phyloP scores from a whole-genome alignment of 1,284 basidiomycete genomes.

The Singerocomus inundabilis region DNA sequence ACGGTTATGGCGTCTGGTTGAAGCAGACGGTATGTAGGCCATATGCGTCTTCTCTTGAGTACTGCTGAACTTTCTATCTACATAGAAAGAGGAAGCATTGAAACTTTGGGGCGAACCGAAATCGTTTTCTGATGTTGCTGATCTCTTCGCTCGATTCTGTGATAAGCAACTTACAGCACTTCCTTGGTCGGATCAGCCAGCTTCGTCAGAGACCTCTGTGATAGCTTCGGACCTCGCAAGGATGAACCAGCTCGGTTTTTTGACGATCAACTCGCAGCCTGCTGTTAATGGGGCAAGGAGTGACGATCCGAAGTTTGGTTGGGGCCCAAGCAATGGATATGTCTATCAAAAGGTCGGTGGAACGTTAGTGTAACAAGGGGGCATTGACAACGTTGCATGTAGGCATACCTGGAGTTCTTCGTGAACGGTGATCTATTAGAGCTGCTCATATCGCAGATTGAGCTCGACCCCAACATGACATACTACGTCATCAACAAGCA shows the following conservation, averaged over 20 bases:
- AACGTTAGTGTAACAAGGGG: neutral
- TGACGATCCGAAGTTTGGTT: slow-evolving; percentile 86
- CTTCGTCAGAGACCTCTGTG: slow-evolving; percentile 81
- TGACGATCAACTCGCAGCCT: slow-evolving; percentile 98
- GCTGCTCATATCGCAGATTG: slow-evolving; percentile 80
- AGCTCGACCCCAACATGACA: slow-evolving; percentile 87
- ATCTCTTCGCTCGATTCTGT: slow-evolving; percentile 84
- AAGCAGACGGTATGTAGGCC: slow-evolving; percentile 67
- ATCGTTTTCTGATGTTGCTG: slow-evolving; percentile 61
- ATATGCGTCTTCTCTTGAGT: neutral
- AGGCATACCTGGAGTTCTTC: slow-evolving; percentile 99
- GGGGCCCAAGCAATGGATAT: slow-evolving; percentile 93
- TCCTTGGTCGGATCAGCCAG: slow-evolving; percentile 94
- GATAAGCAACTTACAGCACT: slow-evolving; percentile 67
- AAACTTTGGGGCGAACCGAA: slow-evolving; percentile 87
- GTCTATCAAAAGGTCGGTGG: slow-evolving; percentile 90
- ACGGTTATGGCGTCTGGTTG: slow-evolving; percentile 89
- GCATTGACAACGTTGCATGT: neutral
- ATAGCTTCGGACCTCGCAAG: slow-evolving; percentile 80
- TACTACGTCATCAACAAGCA: slow-evolving; percentile 95
- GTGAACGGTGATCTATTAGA: slow-evolving; percentile 74
- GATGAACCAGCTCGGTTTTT: slow-evolving; percentile 88
- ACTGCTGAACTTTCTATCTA: slow-evolving; percentile 6
- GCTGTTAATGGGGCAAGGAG: slow-evolving; percentile 92
- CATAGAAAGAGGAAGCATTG: slow-evolving; percentile 78